Evolutionary conservation across 2,329 filamentous ascomycete genomes (phyloP).

Genomic region (Fusarium agapanthi): DNA sequence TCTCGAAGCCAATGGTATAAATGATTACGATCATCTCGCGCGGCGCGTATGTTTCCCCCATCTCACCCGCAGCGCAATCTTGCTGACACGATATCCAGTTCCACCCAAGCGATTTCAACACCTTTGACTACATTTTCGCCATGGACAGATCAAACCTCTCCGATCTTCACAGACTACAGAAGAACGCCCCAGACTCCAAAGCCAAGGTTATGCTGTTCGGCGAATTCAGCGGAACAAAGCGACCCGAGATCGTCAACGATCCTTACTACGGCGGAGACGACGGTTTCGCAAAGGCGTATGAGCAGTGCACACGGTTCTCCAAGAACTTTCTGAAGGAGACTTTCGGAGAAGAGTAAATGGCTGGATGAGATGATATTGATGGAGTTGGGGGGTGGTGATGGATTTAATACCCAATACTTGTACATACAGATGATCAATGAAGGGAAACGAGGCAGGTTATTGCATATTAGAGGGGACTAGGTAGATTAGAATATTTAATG

Average conservation of each 20-base stretch:
- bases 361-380: background rate
- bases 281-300: constrained; percentile 86
- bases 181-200: constrained; percentile 65
- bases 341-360: constrained; percentile 33
- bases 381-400: background rate
- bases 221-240: constrained; percentile 73
- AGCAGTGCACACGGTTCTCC: constrained; percentile 82
- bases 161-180: constrained; percentile 70
- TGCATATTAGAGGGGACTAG: constrained; percentile 11
- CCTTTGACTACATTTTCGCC: constrained; percentile 92
- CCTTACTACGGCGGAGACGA: constrained; percentile 90
- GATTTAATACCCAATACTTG: constrained; percentile 41
- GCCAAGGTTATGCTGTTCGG: constrained; percentile 85
- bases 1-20: constrained; percentile 77
- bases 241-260: constrained; percentile 79
- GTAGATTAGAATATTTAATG: constrained; percentile 17
- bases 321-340: constrained; percentile 76
- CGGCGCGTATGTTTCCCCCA: constrained; percentile 67
- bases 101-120: constrained; percentile 74
- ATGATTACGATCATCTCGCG: constrained; percentile 78
- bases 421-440: constrained; percentile 19
- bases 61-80: background rate
- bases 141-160: constrained; percentile 89
- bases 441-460: constrained; percentile 5
- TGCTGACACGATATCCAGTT: constrained; percentile 51